phyloP scores from a whole-genome alignment of 352 stramenopile species.

The Phytophthora chlamydospora region DNA sequence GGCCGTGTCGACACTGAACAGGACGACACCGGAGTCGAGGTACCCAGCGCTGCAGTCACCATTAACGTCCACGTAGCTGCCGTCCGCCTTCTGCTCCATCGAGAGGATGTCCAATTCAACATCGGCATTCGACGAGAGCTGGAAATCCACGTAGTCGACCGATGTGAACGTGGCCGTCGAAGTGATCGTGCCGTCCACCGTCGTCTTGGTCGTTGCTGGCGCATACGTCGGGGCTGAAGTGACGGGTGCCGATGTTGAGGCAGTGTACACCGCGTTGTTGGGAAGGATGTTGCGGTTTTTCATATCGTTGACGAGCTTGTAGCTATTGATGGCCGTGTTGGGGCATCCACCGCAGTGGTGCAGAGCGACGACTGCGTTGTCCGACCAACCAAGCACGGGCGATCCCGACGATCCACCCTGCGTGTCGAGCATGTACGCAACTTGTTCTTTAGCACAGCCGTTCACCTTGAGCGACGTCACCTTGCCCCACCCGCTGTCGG shows the following conservation, averaged over 20 bases:
- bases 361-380: constrained; percentile 75
- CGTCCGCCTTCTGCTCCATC: constrained; percentile 49
- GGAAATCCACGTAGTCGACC: constrained; percentile 75
- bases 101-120: constrained; percentile 75
- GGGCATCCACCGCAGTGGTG: constrained; percentile 83
- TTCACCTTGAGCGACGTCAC: constrained; percentile 53
- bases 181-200: constrained; percentile 68
- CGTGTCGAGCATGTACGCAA: constrained; percentile 77
- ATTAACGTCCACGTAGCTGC: constrained; percentile 63
- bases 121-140: constrained; percentile 34
- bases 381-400: constrained; percentile 55
- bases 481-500: constrained; percentile 39
- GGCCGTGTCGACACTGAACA: constrained; percentile 52
- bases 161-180: constrained; percentile 57
- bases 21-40: constrained; percentile 65
- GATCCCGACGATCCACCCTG: constrained; percentile 76
- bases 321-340: constrained; percentile 79
- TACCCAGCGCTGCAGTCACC: constrained; percentile 72
- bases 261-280: constrained; percentile 40
- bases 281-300: constrained; percentile 48
- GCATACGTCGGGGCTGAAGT: constrained; percentile 22
- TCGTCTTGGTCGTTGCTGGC: constrained; percentile 30
- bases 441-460: constrained; percentile 59
- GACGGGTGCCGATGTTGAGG: constrained; percentile 28
- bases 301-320: constrained; percentile 68